Conservation (phyloP, 1,139 yeast genomes). For the Blastobotrys arbuscula region DNA sequence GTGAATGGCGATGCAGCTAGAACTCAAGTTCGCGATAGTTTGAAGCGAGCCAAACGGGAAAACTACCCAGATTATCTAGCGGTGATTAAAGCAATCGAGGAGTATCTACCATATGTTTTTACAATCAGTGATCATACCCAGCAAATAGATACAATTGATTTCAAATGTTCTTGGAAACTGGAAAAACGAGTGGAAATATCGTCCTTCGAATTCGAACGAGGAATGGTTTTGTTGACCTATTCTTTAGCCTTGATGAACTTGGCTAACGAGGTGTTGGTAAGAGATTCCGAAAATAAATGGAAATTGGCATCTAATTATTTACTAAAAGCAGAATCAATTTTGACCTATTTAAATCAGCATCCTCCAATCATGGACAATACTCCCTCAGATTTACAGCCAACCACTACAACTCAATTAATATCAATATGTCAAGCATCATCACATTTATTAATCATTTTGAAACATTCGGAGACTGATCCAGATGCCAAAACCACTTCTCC, state of each 20-base stretch:
- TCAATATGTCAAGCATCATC: constrained; percentile 30
- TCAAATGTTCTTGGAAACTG: constrained; percentile 27
- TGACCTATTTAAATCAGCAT: constrained; percentile 25
- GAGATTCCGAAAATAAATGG: constrained; percentile 23
- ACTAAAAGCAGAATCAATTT: constrained; percentile 27
- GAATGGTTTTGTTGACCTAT: constrained; percentile 31
- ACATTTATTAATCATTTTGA: constrained; percentile 29
- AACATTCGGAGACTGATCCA: constrained; percentile 17
- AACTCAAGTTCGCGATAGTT: constrained; percentile 29
- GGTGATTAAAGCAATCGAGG: constrained; percentile 32
- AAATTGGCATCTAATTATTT: constrained; percentile 30
- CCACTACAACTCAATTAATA: constrained; percentile 25
- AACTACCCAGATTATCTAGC: constrained; percentile 27
- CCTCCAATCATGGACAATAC: constrained; percentile 18
- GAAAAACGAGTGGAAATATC: constrained; percentile 23
- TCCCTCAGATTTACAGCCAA: constrained; percentile 26
- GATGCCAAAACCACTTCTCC: constrained; percentile 20
- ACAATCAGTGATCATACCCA: constrained; percentile 17
- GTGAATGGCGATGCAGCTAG: constrained; percentile 30
- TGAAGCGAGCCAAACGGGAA: constrained; percentile 31
- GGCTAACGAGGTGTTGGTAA: constrained; percentile 20
- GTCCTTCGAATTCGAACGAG: constrained; percentile 30
- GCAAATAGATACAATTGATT: constrained; percentile 9
- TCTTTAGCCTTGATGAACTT: constrained; percentile 26
- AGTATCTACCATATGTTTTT: constrained; percentile 29